Base-by-base conservation (phyloP, 208 protist species). In the Balamuthia mandrillaris region DNA sequence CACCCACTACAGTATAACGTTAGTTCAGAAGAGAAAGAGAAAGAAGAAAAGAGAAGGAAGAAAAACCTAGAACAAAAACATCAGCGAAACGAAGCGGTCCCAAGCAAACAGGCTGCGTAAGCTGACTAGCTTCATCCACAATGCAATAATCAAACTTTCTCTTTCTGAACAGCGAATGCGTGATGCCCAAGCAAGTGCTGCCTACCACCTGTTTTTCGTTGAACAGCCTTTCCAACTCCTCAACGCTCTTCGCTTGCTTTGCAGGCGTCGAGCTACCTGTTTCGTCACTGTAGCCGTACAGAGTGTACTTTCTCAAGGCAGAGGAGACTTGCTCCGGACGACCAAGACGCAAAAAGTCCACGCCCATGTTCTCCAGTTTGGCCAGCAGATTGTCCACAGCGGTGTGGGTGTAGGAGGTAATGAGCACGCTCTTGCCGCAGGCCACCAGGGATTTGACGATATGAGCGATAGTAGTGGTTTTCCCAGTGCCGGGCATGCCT, bases 401-500 rank as follows among this genome's bases (percentile, higher is more conserved):
- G 1, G 87, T 86, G 83, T 95, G 91, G 33, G 91, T 95, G 82
- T 90, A 94, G 2, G 93, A 78, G 21, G 88, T 72, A 1, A 95
- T 16, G 18, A 95, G 54, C 24, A 95, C 88, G 10, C 35, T 47
- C 52, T 91, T 88, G 12, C 68, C 74, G 4, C 31, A 16, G 14
- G 0, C 3, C n/a, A 86, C 79, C 3, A 95, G 68, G 3, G 63
- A 21, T 21, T 78, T 33, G 9, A 95, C 68, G 1, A 91, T 31
- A 10, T 63, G 27, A n/a, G 91, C 44, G 18, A 95, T 91, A 0
- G 90, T 88, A 9, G 87, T 94, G 3, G 93, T 94, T 68, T 95
- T 95, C 29, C 93, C 93, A 6, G 92, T 94, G n/a, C 89, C 88
- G 29, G 91, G 91, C 91, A 93, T 94, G 31, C 91, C 91, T 31